phyloP scores from a whole-genome alignment of 1,284 basidiomycete species.

The Boletellus sp. region DNA sequence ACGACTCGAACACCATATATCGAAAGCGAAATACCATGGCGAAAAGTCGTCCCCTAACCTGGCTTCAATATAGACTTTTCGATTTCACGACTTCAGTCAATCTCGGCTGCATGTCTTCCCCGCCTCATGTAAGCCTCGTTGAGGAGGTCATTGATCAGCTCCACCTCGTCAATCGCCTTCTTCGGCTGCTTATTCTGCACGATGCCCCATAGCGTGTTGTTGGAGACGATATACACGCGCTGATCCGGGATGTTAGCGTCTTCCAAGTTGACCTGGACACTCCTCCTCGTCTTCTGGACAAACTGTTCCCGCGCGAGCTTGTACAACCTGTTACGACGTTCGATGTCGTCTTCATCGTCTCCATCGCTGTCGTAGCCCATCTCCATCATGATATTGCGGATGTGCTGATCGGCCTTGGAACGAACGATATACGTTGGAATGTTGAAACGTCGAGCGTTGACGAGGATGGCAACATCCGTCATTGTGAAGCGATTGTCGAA shows the following conservation, averaged over 20 bases:
- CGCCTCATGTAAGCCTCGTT: background rate
- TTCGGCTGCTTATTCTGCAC: conserved; percentile 3
- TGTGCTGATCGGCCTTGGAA: background rate
- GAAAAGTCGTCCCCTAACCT: too few species aligned
- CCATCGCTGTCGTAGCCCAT: conserved; percentile 7
- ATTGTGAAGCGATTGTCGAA: too few species aligned
- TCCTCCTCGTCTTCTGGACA: conserved; percentile 8
- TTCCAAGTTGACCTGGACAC: conserved; percentile 1
- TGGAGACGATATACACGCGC: conserved; percentile 13
- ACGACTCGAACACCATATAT: too few species aligned
- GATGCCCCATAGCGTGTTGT: background rate
- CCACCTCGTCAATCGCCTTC: conserved; percentile 11
- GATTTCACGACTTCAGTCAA: too few species aligned
- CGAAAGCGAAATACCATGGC: too few species aligned
- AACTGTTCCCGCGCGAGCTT: conserved; percentile 2
- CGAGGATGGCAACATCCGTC: too few species aligned
- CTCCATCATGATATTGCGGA: conserved; percentile 7
- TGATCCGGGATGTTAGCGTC: conserved; percentile 7
- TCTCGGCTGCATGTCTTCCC: too few species aligned
- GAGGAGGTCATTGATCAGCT: conserved; percentile 1
- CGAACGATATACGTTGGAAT: too few species aligned
- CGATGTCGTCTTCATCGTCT: background rate
- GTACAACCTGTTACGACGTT: conserved; percentile 1
- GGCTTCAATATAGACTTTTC: too few species aligned
- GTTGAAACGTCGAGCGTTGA: too few species aligned